Evolutionary conservation across 352 stramenopile species (phyloP), one percentile per base, ranked within the genome.

Genomic region (Elongisporangium undulatum): DNA sequence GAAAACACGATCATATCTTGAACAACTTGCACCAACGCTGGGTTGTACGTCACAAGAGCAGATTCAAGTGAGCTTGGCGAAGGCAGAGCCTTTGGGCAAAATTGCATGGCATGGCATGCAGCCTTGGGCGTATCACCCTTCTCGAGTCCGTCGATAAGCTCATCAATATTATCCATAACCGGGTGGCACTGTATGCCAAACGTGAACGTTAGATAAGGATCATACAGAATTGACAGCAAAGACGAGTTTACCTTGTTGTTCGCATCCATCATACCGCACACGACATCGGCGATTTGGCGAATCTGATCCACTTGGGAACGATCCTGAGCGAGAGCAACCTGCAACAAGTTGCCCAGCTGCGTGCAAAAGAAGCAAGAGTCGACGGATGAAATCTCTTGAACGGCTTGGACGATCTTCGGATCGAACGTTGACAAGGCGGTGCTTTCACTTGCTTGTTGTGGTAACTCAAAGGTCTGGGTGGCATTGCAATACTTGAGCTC

Each of bases 321-420:
- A 38, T 92, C 66, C 64, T 87, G 58, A 50, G 68, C 68, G 17
- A 90, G 58, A n/a, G 72, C 79, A 8, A 86, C 64, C 63, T 85
- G 66, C 16, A 92, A 63, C n/a, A 88, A 49, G 4, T 60, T 77
- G 17, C 76, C 68, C 24, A 89, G 57, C 72, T 90, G 72, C 21
- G 74, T 85, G 70, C 82, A 92, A 56, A 90, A 81, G 57, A 89
- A 89, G 58, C 82, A 92, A 0, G 58, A 60, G 56, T 86, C 65
- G 48, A 75, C 62, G 4, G 34, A 17, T 10, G 60, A 38, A 26
- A 66, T 49, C 57, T 80, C 59, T 24, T 75, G 67, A 55, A 79
- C 60, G 56, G 68, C 59, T 58, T 72, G 48, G 6, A 77, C 64
- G 12, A 82, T 26, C 2, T 56, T 38, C n/a, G 63, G 64, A 39